Evolutionary conservation across 495 filamentous ascomycete genomes (phyloP).

Genomic region (Astrocystis sublimbata): DNA sequence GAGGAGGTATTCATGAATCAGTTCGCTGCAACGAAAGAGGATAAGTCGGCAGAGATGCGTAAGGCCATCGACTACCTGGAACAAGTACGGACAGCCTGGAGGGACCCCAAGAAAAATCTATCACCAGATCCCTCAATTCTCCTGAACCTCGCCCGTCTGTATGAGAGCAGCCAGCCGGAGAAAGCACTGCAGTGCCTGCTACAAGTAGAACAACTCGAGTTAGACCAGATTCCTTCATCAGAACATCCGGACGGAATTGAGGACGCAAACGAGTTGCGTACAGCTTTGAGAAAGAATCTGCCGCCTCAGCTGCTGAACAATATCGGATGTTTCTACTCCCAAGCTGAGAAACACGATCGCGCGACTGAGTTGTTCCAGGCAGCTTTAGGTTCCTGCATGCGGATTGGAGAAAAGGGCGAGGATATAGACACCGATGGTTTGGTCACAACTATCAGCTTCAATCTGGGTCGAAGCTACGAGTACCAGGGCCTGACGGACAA

Average conservation of each 20-base stretch:
- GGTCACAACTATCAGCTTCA: slow-evolving; percentile 91
- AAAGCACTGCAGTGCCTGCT: slow-evolving; percentile 88
- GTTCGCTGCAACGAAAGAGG: slow-evolving; percentile 71
- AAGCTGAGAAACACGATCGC: slow-evolving; percentile 73
- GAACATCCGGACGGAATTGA: slow-evolving; percentile 64
- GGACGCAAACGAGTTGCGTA: slow-evolving; percentile 58
- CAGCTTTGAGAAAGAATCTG: slow-evolving; percentile 67
- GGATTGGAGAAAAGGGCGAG: slow-evolving; percentile 65
- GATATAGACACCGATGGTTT: slow-evolving; percentile 83
- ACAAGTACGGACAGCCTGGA: slow-evolving; percentile 84
- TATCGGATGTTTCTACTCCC: slow-evolving; percentile 92
- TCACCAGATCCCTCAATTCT: slow-evolving; percentile 83
- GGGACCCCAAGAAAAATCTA: slow-evolving; percentile 77
- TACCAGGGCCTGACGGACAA: slow-evolving; percentile 76
- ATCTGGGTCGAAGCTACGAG: slow-evolving; percentile 95
- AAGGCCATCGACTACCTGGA: slow-evolving; percentile 84
- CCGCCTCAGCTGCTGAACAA: slow-evolving; percentile 95
- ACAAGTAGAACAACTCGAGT: slow-evolving; percentile 84
- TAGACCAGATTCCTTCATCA: slow-evolving; percentile 69
- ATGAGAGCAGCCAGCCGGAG: slow-evolving; percentile 81
- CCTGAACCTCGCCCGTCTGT: slow-evolving; percentile 86
- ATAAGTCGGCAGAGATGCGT: slow-evolving; percentile 77
- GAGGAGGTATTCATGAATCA: slow-evolving; percentile 88
- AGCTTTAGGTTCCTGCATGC: slow-evolving; percentile 81
- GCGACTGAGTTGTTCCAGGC: slow-evolving; percentile 88